Evolutionary conservation across 2,329 filamentous ascomycete species (phyloP).

Genomic region (Colletotrichum tropicicola): DNA sequence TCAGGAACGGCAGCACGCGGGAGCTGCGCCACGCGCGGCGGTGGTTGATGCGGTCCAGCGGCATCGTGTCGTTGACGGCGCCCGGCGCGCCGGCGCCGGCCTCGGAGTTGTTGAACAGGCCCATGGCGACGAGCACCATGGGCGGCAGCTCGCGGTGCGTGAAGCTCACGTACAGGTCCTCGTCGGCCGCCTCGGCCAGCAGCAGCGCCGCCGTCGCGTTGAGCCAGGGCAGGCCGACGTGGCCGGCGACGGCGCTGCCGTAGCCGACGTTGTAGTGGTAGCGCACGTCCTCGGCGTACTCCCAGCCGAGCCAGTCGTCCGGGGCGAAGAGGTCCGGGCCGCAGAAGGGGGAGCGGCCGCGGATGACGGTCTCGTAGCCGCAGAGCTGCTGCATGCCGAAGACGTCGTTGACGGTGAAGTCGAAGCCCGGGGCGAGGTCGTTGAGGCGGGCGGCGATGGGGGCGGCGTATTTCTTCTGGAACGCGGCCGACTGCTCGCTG

Average conservation of each 20-base stretch:
- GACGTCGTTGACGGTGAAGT: conserved; percentile 70
- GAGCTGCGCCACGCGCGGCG: conserved; percentile 71
- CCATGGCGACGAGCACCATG: conserved; percentile 72
- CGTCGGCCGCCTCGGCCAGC: conserved; percentile 45
- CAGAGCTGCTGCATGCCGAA: conserved; percentile 74
- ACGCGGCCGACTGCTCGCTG: conserved; percentile 60
- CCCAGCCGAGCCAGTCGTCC: conserved; percentile 73
- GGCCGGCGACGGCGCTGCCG: conserved; percentile 64
- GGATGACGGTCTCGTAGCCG: conserved; percentile 72
- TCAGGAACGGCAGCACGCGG: conserved; percentile 70
- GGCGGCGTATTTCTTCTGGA: conserved; percentile 64
- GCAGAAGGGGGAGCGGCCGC: conserved; percentile 69
- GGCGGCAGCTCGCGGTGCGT: conserved; percentile 76
- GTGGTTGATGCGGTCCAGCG: conserved; percentile 68
- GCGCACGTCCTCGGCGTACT: conserved; percentile 70
- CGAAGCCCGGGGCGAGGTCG: conserved; percentile 62
- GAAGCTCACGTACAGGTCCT: conserved; percentile 74
- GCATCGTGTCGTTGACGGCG: conserved; percentile 70
- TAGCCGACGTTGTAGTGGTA: conserved; percentile 75
- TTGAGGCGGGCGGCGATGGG: conserved; percentile 68
- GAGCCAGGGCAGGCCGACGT: conserved; percentile 72
- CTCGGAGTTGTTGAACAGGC: conserved; percentile 74
- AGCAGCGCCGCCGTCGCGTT: conserved; percentile 66
- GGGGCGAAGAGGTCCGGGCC: conserved; percentile 65
- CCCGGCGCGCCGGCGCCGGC: conserved; percentile 54